phyloP scores from a whole-genome alignment of 345 rosid species.

The Microcos paniculata region DNA sequence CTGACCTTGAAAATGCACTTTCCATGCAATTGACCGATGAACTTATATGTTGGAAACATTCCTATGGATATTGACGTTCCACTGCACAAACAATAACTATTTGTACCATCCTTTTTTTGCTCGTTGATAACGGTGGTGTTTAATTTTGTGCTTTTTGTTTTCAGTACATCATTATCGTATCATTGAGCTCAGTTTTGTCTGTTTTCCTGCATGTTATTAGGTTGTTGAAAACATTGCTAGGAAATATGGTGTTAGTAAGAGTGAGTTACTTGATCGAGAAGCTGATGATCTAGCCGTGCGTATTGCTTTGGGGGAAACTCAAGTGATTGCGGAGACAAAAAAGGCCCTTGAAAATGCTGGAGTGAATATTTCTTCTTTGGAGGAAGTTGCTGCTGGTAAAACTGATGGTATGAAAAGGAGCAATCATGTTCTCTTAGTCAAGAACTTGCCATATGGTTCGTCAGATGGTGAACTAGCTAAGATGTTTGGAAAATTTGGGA shows the following conservation, averaged over 20 bases:
- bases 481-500: slow-evolving; percentile 87
- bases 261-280: slow-evolving; percentile 88
- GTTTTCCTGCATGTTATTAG: slow-evolving; percentile 34
- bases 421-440: slow-evolving; percentile 77
- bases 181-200: not conserved
- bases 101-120: not conserved
- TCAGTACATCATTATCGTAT: slow-evolving; percentile 4
- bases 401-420: slow-evolving; percentile 67
- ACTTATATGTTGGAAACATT: not conserved
- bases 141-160: not conserved
- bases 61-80: slow-evolving; percentile 6
- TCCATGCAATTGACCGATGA: not conserved
- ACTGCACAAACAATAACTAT: not conserved
- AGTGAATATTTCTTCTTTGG: slow-evolving; percentile 65
- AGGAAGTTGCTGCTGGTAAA: slow-evolving; percentile 64
- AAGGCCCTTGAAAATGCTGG: slow-evolving; percentile 79
- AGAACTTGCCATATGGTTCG: slow-evolving; percentile 91
- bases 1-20: not conserved
- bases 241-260: slow-evolving; percentile 80
- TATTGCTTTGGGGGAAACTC: slow-evolving; percentile 93
- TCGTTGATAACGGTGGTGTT: not conserved
- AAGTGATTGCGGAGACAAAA: slow-evolving; percentile 92
- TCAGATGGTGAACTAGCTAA: slow-evolving; percentile 75
- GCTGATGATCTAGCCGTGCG: slow-evolving; percentile 95
- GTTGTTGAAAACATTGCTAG: slow-evolving; percentile 84